Evolutionary conservation across 2,329 filamentous ascomycete species (phyloP), one percentile per base, ranked within the genome.

Genomic region (Aureobasidium sp.): DNA sequence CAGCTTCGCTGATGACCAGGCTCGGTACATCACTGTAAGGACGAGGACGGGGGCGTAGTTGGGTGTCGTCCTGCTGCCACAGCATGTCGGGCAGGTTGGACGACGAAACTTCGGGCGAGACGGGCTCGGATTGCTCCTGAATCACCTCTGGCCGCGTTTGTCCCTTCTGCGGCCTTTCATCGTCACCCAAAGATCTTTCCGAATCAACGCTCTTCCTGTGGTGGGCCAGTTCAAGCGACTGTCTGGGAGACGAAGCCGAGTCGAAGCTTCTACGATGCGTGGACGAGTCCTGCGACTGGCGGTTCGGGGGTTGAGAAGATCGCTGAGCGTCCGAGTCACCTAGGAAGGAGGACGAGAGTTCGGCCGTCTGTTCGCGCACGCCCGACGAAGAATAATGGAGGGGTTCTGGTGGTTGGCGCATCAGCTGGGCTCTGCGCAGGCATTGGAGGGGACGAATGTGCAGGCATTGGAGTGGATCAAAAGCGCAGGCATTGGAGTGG

Each of bases 401-500:
- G 40, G 64, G 66, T 82, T 79, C 69, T 85, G 78, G 27, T 33
- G 21, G 23, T 43, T 42, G 50, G 43, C 33, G 33, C 40, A 46
- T 60, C 50, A 60, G 53, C 21, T 27, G 45, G 38, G 27, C 13
- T 9, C 17, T 4, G 31, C 13, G n/a, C 17, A 25, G 23, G 42
- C 10, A 10, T 31, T 29, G 7, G 21, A 1, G 15, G 11, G n/a
- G 31, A 25, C 19, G n/a, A n/a, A n/a, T n/a, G n/a, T n/a, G n/a
- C 17, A 25, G 23, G 42, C 10, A 10, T 31, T 29, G 7, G 21
- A 1, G 15, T n/a, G n/a, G 31, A 25, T 25, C 15, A 17, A n/a
- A n/a, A n/a, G n/a, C n/a, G n/a, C 17, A 25, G 23, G 42, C 10
- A 10, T 31, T 29, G 7, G 21, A 1, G 15, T n/a, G n/a, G 31